Percentiles rank a stretch among this genome's conserved stretches.
Evolutionary conservation across 2,329 filamentous ascomycete genomes (phyloP).

Genomic region (Pseudogymnoascus sp.): DNA sequence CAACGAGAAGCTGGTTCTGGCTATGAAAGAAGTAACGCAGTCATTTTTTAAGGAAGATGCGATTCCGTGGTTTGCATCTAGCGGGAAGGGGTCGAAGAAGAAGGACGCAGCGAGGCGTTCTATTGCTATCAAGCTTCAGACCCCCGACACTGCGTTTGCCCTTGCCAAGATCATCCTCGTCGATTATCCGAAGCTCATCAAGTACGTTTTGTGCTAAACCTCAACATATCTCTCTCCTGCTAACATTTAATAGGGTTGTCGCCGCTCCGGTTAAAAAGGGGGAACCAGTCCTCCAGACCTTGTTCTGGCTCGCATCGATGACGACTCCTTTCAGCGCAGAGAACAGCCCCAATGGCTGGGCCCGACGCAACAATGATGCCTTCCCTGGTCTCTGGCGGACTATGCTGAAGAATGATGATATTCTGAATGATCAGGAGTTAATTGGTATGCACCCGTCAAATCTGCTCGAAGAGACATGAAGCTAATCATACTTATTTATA

Average conservation of each 20-base stretch:
- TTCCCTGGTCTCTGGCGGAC: conserved; percentile 22
- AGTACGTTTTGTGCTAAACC: conserved; percentile 15
- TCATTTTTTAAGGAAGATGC: not conserved
- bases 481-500: conserved; percentile 9
- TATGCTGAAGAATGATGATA: conserved; percentile 18
- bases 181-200: conserved; percentile 22
- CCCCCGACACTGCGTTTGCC: not conserved
- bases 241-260: conserved; percentile 18
- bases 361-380: conserved; percentile 13
- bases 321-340: not conserved
- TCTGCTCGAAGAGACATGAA: not conserved
- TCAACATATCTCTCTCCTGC: not conserved
- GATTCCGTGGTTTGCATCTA: not conserved
- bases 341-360: not conserved
- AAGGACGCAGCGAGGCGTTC: not conserved
- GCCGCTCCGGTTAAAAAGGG: conserved; percentile 14
- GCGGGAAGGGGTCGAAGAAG: not conserved
- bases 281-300: conserved; percentile 18
- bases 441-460: conserved; percentile 17
- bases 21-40: not conserved
- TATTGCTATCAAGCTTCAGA: not conserved
- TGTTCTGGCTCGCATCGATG: conserved; percentile 25
- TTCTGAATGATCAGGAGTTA: conserved; percentile 20
- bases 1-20: not conserved
- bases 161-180: conserved; percentile 16